Conservation (phyloP, 2,329 filamentous ascomycete genomes). For the Sphaerulina populicola region DNA sequence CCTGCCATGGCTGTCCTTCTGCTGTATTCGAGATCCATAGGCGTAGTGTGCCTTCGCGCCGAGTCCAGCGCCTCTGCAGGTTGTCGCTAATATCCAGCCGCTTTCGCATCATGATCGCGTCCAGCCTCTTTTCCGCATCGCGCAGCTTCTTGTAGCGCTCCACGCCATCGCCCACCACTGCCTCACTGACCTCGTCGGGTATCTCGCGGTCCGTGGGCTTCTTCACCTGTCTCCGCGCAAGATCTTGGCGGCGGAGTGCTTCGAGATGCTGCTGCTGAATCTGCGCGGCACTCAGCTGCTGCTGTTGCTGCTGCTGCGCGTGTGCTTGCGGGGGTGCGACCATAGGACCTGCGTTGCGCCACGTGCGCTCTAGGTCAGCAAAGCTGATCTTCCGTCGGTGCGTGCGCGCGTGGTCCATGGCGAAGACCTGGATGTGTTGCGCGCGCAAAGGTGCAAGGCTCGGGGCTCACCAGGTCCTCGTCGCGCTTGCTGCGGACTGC, state of each 20-base stretch:
- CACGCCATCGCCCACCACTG: conserved; percentile 72
- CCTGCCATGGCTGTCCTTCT: conserved; percentile 91
- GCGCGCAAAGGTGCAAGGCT: not conserved
- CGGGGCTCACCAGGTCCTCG: conserved; percentile 38
- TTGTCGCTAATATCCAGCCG: conserved; percentile 81
- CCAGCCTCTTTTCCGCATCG: conserved; percentile 77
- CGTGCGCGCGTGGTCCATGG: conserved; percentile 21
- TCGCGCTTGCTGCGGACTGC: conserved; percentile 26
- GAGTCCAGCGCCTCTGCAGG: conserved; percentile 51
- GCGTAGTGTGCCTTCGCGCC: conserved; percentile 65
- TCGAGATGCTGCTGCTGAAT: conserved; percentile 41
- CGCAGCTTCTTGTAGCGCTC: conserved; percentile 74
- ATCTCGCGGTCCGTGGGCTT: conserved; percentile 94
- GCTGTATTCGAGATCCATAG: conserved; percentile 94
- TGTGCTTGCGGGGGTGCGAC: conserved; percentile 28
- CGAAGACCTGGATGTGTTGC: not conserved
- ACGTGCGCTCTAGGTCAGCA: conserved; percentile 42
- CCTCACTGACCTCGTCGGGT: conserved; percentile 71
- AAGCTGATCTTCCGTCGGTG: conserved; percentile 39
- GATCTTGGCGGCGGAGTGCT: conserved; percentile 41
- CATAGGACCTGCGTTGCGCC: conserved; percentile 41
- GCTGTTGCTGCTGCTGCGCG: conserved; percentile 31
- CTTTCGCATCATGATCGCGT: conserved; percentile 91
- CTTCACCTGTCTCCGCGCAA: conserved; percentile 66
- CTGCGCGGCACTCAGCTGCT: conserved; percentile 42